Evolutionary conservation across 2,329 filamentous ascomycete genomes (phyloP).

Genomic region (Pseudopyricularia javanii): DNA sequence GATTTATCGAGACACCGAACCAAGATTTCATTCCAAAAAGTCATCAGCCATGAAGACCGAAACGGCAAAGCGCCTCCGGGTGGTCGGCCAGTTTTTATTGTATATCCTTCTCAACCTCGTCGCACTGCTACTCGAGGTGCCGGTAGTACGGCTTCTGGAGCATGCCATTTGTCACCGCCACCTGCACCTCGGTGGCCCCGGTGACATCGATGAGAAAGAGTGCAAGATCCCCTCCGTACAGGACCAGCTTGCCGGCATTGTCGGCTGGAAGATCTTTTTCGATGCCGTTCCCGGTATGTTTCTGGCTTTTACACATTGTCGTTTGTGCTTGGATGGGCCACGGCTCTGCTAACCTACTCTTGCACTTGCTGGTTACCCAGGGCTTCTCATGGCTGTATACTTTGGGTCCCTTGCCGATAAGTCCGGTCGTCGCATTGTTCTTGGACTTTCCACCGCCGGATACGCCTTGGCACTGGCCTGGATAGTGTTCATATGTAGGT

Average conservation of each 20-base stretch:
- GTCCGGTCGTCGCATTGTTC: background rate
- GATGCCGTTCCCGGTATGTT: background rate
- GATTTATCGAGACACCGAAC: no score
- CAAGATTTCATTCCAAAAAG: no score
- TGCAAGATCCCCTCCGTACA: background rate
- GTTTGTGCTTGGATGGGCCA: no score
- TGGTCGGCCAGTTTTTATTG: background rate
- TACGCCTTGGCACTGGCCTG: background rate
- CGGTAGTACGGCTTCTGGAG: background rate
- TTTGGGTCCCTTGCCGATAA: background rate
- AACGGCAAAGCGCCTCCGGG: background rate
- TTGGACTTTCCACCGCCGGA: background rate
- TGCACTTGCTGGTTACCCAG: no score
- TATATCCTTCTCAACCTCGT: background rate
- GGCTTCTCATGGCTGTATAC: background rate
- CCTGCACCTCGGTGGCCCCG: background rate
- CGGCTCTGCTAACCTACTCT: no score
- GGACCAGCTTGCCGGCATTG: background rate
- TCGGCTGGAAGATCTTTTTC: background rate
- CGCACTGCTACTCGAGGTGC: background rate
- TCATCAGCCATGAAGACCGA: background rate
- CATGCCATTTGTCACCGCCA: background rate
- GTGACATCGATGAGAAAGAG: background rate
- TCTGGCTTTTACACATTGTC: no score
- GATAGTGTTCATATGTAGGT: background rate